These are phyloP conservation scores for Sarocladiaceae sp. DNA, from an alignment of 2,329 filamentous ascomycete genomes.

Conservation along the genomic window DNA sequence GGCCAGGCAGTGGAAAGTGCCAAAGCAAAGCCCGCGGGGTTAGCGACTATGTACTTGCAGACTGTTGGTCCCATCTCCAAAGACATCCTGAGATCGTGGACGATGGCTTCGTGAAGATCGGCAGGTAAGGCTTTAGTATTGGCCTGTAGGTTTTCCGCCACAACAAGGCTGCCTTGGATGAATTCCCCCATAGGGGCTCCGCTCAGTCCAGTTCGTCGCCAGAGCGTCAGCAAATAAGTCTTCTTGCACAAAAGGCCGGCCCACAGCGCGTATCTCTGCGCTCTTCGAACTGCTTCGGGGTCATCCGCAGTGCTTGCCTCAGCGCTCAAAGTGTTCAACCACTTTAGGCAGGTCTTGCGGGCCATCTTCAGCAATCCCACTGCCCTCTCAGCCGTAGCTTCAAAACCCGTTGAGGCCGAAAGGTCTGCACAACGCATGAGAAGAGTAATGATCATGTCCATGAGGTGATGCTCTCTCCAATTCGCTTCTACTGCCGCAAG, in stretches of 20 bases:
- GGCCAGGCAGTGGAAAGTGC: not conserved
- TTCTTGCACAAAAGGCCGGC: conserved; percentile 52
- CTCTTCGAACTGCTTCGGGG: conserved; percentile 27
- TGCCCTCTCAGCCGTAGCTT: conserved; percentile 12
- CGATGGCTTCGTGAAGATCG: conserved; percentile 5
- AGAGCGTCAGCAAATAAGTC: conserved; percentile 20
- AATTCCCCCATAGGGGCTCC: conserved; percentile 12
- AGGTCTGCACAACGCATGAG: not conserved
- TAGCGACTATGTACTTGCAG: not conserved
- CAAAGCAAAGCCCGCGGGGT: not conserved
- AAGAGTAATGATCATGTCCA: conserved; percentile 52
- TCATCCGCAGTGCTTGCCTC: conserved; percentile 38
- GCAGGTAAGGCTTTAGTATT: conserved; percentile 13
- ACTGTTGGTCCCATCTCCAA: conserved; percentile 37
- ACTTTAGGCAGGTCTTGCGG: conserved; percentile 39
- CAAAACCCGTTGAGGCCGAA: not conserved
- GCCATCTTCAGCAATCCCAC: conserved; percentile 33
- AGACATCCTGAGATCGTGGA: conserved; percentile 35
- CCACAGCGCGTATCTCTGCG: conserved; percentile 40
- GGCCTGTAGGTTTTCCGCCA: conserved; percentile 20
- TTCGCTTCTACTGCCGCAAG: conserved; percentile 45
- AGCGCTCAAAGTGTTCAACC: conserved; percentile 43
- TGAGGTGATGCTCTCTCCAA: conserved; percentile 54
- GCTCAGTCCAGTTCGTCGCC: not conserved
- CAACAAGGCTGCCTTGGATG: conserved; percentile 21